Base-by-base conservation (phyloP, 495 filamentous ascomycete genomes). In the Tuber magnatum region DNA sequence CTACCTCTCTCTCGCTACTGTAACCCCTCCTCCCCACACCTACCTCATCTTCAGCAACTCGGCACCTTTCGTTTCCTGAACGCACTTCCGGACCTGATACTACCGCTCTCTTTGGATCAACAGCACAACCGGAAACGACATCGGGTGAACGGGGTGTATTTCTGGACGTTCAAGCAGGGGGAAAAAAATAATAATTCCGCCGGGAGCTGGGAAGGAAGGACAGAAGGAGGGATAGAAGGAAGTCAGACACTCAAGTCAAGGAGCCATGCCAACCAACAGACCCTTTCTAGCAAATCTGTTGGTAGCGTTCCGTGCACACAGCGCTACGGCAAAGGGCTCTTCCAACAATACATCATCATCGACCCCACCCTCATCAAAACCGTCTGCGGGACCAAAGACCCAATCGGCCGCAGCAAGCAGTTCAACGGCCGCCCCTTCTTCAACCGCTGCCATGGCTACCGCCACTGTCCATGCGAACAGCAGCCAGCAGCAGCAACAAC, bases 211-310 rank as follows among this genome's bases (percentile, higher is more conserved):
- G 69, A 74, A 76, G 38, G 44, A 32, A 72, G 44, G 14, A 28
- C 48, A 56, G 41, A 28, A 76, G 35, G 38, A 69, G n/a, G 42
- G 16, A 42, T 56, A 68, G 24, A 46, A 69, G 40, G 71, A 75
- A 75, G 73, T 69, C 70, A 42, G 43, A 71, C 46, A 75, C 51
- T 22, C 28, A 46, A 41, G 69, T 38, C 16, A 70, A 39, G 41
- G 39, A 78, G 56, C 46, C 56, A 89, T 89, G 87, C 86, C 90
- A 0, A 91, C 89, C 78, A 92, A 92, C 86, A 84, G 90, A 65
- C 90, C 91, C 73, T 92, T 92, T 86, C 85, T 93, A 80, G 86
- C 89, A 78, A 92, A 91, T 85, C 91, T 93, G 85, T 86, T 93
- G 74, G 88, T 90, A 75, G 90, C 90, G 74, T 93, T 93, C 83